These are phyloP conservation scores for Magnolia changhungtana DNA, from an alignment of 164 flowering plant species.

Conservation along the genomic window DNA sequence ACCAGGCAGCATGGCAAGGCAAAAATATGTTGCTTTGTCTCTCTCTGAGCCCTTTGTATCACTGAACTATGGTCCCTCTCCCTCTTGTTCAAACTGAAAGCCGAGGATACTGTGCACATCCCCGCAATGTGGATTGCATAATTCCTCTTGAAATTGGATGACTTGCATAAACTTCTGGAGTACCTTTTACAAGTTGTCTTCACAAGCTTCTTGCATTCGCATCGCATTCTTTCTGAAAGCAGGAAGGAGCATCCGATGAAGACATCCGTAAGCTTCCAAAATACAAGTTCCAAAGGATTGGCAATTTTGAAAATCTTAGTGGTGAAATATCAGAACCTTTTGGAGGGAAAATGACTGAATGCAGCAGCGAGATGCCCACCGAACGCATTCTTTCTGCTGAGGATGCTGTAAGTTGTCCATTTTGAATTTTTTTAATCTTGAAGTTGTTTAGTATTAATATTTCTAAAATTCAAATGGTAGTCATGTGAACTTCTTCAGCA, in stretches of 20 bases:
- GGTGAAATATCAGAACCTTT: slow-evolving; percentile 41
- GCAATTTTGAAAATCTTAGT: slow-evolving; percentile 36
- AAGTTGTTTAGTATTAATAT: neutral
- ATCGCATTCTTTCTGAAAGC: slow-evolving; percentile 13
- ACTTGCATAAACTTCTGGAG: too few relatives aligned
- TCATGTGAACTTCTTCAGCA: neutral
- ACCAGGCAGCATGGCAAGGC: neutral
- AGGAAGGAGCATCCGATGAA: slow-evolving; percentile 82
- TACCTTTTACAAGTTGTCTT: too few relatives aligned
- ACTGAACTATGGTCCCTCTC: too few relatives aligned
- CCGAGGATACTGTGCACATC: too few relatives aligned
- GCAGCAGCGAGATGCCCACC: slow-evolving; percentile 42
- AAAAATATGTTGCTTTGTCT: neutral
- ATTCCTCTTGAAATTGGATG: too few relatives aligned
- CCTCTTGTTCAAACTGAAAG: too few relatives aligned
- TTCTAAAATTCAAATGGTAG: neutral
- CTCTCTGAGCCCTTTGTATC: too few relatives aligned
- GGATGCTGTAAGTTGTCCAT: slow-evolving; percentile 53
- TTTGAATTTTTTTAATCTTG: neutral
- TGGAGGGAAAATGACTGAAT: slow-evolving; percentile 66
- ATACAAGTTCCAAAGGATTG: slow-evolving; percentile 45
- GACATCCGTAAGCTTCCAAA: slow-evolving; percentile 60
- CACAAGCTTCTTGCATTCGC: too few relatives aligned
- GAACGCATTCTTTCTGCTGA: slow-evolving; percentile 50
- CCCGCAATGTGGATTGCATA: too few relatives aligned